phyloP scores from a whole-genome alignment of 192 early-diverging fungal genomes.

The Coemansia aciculifera region DNA sequence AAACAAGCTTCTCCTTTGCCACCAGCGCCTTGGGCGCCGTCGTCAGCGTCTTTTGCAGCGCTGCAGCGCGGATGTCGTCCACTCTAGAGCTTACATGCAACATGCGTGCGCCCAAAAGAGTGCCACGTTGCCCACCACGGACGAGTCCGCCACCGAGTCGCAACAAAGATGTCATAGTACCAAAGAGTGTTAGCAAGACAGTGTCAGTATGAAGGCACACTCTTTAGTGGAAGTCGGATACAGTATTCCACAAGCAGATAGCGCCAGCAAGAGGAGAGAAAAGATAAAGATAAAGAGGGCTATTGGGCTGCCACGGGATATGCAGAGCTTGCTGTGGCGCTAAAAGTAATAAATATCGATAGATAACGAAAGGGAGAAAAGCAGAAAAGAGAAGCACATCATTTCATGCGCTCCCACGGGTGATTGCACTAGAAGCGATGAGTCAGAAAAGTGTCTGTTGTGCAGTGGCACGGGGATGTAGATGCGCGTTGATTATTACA shows the following conservation, averaged over 20 bases:
- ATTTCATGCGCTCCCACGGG: constrained; percentile 2
- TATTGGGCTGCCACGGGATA: background rate
- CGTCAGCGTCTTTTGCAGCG: constrained; percentile 22
- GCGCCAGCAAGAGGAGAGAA: background rate
- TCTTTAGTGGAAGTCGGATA: constrained; percentile 2
- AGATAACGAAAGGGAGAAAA: background rate
- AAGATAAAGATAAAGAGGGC: background rate
- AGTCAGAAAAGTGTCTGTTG: background rate
- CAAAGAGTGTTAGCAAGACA: background rate
- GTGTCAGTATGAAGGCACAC: background rate
- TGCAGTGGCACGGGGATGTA: background rate
- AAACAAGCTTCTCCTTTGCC: constrained; percentile 70
- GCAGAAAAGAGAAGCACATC: background rate
- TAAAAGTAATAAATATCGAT: background rate
- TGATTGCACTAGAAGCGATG: background rate
- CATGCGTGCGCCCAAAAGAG: constrained; percentile 1
- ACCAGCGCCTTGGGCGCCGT: constrained; percentile 59
- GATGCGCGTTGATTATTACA: background rate
- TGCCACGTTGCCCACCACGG: background rate
- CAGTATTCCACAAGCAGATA: background rate
- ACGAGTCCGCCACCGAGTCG: constrained; percentile 4
- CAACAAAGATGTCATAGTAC: constrained; percentile 3
- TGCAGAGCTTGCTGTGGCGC: background rate
- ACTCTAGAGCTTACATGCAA: constrained; percentile 3
- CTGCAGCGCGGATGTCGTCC: constrained; percentile 4